These are phyloP conservation scores for Talaromyces liani DNA, from an alignment of 495 filamentous ascomycete species.

Conservation along the genomic window DNA sequence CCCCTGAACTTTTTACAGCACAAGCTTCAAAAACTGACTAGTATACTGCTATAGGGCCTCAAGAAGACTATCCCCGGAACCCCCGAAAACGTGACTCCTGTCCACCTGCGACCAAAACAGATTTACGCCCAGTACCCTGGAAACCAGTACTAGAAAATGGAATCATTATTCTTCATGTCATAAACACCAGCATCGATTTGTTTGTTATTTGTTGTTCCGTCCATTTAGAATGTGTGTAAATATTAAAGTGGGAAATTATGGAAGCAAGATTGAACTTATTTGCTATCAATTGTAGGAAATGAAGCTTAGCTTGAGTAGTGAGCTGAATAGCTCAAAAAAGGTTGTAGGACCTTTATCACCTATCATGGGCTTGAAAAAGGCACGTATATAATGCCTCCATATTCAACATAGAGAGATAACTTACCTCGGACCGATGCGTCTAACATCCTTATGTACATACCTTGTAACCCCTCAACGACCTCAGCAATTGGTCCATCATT, in stretches of 20 bases:
- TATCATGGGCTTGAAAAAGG: no score
- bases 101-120: slow-evolving; percentile 75
- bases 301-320: no score
- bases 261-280: background rate
- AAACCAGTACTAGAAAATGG: slow-evolving; percentile 28
- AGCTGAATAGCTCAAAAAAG: no score
- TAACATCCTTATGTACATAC: background rate
- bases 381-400: no score
- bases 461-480: background rate
- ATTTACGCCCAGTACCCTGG: slow-evolving; percentile 56
- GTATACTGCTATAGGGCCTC: slow-evolving; percentile 45
- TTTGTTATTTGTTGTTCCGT: background rate
- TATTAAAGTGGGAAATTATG: slow-evolving; percentile 5
- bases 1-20: no score
- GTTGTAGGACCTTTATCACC: no score
- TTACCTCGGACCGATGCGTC: slow-evolving; percentile 6
- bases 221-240: slow-evolving; percentile 8
- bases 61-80: slow-evolving; percentile 85
- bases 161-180: background rate
- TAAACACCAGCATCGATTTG: background rate
- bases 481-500: background rate
- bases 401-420: background rate
- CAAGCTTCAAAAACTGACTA: no score
- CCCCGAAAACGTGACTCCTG: slow-evolving; percentile 66
- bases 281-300: background rate